phyloP scores from a whole-genome alignment of 805 yeast species.

The Metschnikowia amazonensis region DNA sequence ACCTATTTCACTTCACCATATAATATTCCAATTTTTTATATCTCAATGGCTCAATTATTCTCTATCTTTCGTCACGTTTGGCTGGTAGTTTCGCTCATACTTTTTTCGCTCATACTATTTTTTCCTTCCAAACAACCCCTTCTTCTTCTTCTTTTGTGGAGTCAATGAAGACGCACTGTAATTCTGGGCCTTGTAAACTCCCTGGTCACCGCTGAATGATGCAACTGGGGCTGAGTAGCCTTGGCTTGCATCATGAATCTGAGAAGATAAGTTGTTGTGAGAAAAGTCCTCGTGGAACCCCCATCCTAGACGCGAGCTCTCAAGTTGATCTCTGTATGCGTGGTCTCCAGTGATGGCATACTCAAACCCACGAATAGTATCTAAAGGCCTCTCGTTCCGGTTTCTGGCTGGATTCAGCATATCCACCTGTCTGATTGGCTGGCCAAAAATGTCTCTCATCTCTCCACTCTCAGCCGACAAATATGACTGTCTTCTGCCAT shows the following conservation, averaged over 20 bases:
- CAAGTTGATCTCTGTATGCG: conserved; percentile 74
- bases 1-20: too few relatives aligned
- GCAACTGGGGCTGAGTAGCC: conserved; percentile 35
- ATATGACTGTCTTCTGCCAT: conserved; percentile 41
- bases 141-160: conserved; percentile 58
- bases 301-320: conserved; percentile 78
- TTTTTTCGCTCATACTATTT: conserved; percentile 16
- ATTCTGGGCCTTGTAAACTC: conserved; percentile 52
- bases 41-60: too few relatives aligned
- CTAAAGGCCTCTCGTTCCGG: conserved; percentile 94
- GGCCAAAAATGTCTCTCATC: conserved; percentile 81
- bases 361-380: conserved; percentile 91
- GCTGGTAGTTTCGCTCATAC: too few relatives aligned
- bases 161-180: conserved; percentile 49
- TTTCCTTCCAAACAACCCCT: conserved; percentile 73
- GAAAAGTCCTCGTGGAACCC: conserved; percentile 80
- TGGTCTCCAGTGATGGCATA: conserved; percentile 90
- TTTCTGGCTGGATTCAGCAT: conserved; percentile 89
- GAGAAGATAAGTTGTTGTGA: conserved; percentile 39
- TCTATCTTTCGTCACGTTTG: too few relatives aligned
- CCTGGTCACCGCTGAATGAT: conserved; percentile 39
- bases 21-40: too few relatives aligned
- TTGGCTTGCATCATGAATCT: conserved; percentile 20
- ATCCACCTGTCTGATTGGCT: conserved; percentile 73
- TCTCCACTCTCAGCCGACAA: conserved; percentile 50